Evolutionary conservation across 1,284 basidiomycete species (phyloP), one percentile per base, ranked within the genome.

Genomic region (Earliella scabrosa): DNA sequence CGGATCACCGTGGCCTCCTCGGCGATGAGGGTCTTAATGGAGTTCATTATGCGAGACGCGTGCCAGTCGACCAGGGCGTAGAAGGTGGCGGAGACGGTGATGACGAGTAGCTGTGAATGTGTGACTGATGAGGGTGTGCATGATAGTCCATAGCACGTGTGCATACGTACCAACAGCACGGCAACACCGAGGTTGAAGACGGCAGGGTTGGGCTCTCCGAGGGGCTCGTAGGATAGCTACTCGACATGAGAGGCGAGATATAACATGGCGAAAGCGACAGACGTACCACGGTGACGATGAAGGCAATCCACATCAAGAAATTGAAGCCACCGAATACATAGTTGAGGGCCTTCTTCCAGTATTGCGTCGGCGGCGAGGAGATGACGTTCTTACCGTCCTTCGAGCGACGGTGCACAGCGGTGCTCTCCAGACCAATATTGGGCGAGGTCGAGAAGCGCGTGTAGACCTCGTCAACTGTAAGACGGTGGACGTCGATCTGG

Each of bases 321-420:
- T 79, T 80, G 68, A 83, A 83, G 1, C 78, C 81, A 23, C 81
- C 82, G 39, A 83, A 83, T 26, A 82, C 60, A 50, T 82, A 83
- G 63, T 78, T 78, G 31, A 81, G 68, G 0, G 73, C 67, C 67
- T 82, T 83, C 66, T 75, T 73, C 72, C 75, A 76, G 61, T 78
- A 77, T 46, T 75, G 73, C 27, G 73, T 80, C 14, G 77, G 76
- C 23, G 80, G 77, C 4, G 79, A 75, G 8, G 76, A 76, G 24
- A 85, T 79, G 38, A 77, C 64, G 60, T 84, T 84, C 63, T 73
- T 77, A 11, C 80, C 81, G 13, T 80, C 71, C 52, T 72, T 74
- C 7, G 72, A 59, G 6, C 70, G 72, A 36, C 80, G 75, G 36
- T 72, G 65, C 23, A 81, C 75, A 2, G 78, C 76, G 6, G 68